Percentiles rank a stretch among this genome's conserved stretches.
phyloP scores from a whole-genome alignment of 1,284 basidiomycete genomes.

The Kwoniella shivajii region DNA sequence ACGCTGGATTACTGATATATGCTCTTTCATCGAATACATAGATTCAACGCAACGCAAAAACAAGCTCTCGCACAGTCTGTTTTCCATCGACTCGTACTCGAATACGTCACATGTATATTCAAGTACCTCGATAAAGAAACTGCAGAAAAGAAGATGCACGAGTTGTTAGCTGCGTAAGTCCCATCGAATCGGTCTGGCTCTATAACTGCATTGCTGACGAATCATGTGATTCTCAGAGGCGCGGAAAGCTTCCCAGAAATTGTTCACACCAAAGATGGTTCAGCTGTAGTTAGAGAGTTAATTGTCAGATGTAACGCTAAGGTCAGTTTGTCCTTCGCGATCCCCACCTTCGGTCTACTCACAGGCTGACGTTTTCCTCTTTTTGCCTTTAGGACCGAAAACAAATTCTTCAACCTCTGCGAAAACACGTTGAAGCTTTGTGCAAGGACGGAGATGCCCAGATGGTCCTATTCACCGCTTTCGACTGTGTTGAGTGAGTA shows the following conservation, averaged over 20 bases:
- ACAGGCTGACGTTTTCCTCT: too few species aligned
- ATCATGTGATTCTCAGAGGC: conserved; percentile 62
- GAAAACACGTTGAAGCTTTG: conserved; percentile 82
- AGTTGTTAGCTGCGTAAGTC: conserved; percentile 46
- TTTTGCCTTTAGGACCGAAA: conserved; percentile 70
- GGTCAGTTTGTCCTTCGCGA: too few species aligned
- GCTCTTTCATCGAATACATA: conserved; percentile 39
- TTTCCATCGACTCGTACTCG: conserved; percentile 68
- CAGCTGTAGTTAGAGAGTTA: conserved; percentile 78
- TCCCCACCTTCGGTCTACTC: too few species aligned
- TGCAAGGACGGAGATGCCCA: conserved; percentile 83
- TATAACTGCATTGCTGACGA: conserved; percentile 2
- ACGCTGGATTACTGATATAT: neutral
- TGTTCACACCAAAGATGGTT: conserved; percentile 88
- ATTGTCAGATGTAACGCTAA: conserved; percentile 78
- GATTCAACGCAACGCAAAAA: conserved; percentile 87
- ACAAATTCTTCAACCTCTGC: conserved; percentile 78
- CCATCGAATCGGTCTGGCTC: neutral
- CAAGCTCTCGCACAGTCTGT: conserved; percentile 79
- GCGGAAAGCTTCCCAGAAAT: conserved; percentile 78
- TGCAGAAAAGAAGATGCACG: conserved; percentile 54
- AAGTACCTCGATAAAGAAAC: conserved; percentile 45
- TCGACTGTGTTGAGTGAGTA: conserved; percentile 80
- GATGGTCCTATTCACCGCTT: conserved; percentile 79
- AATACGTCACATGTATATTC: conserved; percentile 53